Percentiles rank a stretch among this genome's conserved stretches.
Conservation (phyloP, 2,329 filamentous ascomycete species). For the Microdochium nivale region DNA sequence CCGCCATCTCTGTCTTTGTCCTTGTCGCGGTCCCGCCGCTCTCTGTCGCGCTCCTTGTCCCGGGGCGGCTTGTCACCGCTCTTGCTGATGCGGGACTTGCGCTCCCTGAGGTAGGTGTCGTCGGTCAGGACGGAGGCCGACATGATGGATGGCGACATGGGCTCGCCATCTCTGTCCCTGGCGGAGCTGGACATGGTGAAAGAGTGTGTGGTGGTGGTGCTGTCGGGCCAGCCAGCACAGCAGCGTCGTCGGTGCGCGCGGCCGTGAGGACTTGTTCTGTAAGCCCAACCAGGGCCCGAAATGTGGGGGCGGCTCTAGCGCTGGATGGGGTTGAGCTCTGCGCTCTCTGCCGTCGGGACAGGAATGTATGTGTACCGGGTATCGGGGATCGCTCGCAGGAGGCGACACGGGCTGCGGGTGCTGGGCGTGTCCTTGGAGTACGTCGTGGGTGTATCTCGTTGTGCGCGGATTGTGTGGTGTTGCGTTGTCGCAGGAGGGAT, state of each 20-base stretch:
- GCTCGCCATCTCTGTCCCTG: slow-evolving; percentile 2
- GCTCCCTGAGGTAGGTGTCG: neutral
- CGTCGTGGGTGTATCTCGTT: neutral
- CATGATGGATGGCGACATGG: neutral
- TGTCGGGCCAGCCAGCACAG: neutral
- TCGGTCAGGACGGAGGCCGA: neutral
- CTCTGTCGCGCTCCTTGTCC: slow-evolving; percentile 2
- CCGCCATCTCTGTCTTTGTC: slow-evolving; percentile 14
- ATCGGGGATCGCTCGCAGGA: neutral
- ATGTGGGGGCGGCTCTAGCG: neutral
- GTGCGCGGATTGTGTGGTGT: neutral
- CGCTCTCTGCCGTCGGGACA: neutral
- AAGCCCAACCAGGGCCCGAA: slow-evolving; percentile 22
- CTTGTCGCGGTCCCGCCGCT: slow-evolving; percentile 2
- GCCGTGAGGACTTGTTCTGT: slow-evolving; percentile 4
- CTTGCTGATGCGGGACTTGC: neutral
- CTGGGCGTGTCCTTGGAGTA: neutral
- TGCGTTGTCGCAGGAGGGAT: neutral
- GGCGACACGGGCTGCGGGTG: neutral
- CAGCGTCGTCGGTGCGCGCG: neutral
- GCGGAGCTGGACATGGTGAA: slow-evolving; percentile 5
- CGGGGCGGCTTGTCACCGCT: slow-evolving; percentile 7
- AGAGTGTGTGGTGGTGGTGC: too few species aligned
- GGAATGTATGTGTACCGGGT: neutral
- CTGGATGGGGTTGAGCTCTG: neutral